phyloP scores from a whole-genome alignment of 257 asterid genomes.

The Rauvolfia tetraphylla region DNA sequence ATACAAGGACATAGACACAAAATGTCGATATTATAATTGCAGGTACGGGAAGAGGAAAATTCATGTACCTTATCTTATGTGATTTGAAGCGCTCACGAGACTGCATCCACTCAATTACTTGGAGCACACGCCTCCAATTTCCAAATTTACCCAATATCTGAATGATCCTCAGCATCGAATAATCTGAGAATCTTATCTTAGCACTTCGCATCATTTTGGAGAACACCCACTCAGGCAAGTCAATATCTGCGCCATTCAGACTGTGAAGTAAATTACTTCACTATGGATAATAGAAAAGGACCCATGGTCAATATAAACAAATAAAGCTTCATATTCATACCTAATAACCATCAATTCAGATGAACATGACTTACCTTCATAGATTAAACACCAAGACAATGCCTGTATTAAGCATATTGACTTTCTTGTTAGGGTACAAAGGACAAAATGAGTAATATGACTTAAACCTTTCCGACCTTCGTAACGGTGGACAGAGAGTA shows the following conservation, averaged over 20 bases:
- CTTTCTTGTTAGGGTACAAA: background rate
- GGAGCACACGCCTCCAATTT: slow-evolving; percentile 92
- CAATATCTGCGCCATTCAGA: slow-evolving; percentile 97
- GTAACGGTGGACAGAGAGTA: background rate
- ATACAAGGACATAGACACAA: background rate
- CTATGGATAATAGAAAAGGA: slow-evolving; percentile 28
- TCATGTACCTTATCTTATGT: slow-evolving; percentile 62
- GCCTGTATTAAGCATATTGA: background rate
- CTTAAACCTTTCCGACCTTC: background rate
- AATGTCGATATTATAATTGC: background rate
- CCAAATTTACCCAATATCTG: slow-evolving; percentile 86
- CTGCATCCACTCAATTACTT: slow-evolving; percentile 90
- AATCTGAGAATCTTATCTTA: slow-evolving; percentile 79
- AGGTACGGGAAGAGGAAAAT: background rate
- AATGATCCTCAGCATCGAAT: slow-evolving; percentile 76
- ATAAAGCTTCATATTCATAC: background rate
- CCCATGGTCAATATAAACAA: slow-evolving; percentile 3
- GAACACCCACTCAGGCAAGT: slow-evolving; percentile 98
- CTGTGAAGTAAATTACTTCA: slow-evolving; percentile 81
- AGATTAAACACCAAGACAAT: background rate
- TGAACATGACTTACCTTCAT: background rate
- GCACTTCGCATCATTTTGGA: slow-evolving; percentile 82
- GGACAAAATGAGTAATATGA: background rate
- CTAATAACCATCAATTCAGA: background rate
- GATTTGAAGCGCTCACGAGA: slow-evolving; percentile 83